A percentile compares a stretch with the other conserved stretches of the same genome.
Evolutionary conservation across 2,329 filamentous ascomycete species (phyloP).

Genomic region (Epichloe coenophiala): DNA sequence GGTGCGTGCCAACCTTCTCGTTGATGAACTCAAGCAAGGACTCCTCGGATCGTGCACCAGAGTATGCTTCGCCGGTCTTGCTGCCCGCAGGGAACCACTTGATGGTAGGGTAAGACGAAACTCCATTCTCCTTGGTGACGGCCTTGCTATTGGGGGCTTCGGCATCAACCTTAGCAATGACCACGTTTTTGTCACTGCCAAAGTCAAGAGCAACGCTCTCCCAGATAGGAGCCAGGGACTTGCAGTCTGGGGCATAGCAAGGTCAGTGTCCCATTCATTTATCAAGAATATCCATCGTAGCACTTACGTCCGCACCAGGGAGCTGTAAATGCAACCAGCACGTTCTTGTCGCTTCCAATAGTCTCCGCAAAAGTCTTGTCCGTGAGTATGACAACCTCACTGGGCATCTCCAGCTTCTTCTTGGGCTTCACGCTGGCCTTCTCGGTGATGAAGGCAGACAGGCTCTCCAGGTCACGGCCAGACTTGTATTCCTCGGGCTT

Average conservation of each 20-base stretch:
- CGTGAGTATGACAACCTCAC: conserved; percentile 65
- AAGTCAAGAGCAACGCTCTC: conserved; percentile 78
- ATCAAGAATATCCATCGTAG: not conserved
- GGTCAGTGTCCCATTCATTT: not conserved
- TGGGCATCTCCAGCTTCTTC: conserved; percentile 60
- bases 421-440: conserved; percentile 78
- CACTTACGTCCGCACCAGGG: conserved; percentile 96
- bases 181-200: conserved; percentile 58
- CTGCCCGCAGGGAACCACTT: conserved; percentile 90
- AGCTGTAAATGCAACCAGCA: conserved; percentile 91
- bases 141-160: conserved; percentile 77
- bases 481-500: conserved; percentile 75
- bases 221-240: conserved; percentile 80
- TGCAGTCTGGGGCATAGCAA: conserved; percentile 62
- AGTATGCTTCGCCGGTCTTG: conserved; percentile 57
- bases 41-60: conserved; percentile 61
- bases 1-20: conserved; percentile 76
- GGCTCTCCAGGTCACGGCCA: conserved; percentile 74
- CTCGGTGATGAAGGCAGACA: conserved; percentile 67
- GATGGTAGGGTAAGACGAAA: conserved; percentile 88
- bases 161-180: conserved; percentile 92
- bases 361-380: conserved; percentile 65
- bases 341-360: conserved; percentile 75
- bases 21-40: conserved; percentile 76
- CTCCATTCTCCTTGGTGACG: conserved; percentile 59